Evolutionary conservation across 108 stramenopile species (phyloP), one percentile per base, ranked within the genome.

Genomic region (Bacterosira constricta): DNA sequence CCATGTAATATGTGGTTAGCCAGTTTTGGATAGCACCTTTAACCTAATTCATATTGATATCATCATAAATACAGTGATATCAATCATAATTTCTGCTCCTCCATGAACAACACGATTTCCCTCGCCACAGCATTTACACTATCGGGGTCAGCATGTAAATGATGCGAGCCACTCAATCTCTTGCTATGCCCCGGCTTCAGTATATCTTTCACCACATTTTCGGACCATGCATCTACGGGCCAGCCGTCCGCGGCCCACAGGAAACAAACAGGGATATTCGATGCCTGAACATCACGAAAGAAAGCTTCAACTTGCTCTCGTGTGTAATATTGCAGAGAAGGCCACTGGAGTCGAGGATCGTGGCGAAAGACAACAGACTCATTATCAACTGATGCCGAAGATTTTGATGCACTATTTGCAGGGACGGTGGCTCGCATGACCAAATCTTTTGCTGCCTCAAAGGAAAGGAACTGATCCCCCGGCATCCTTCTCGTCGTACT

Each of bases 61-160:
- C n/a, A n/a, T n/a, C n/a, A n/a, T n/a, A n/a, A n/a, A n/a, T n/a
- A n/a, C n/a, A n/a, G n/a, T n/a, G n/a, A n/a, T n/a, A n/a, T n/a
- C n/a, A n/a, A n/a, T 56, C 54, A 69, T 29, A 69, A 57, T 13
- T 26, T 52, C n/a, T 36, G 11, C 60, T 53, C 64, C 52, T 34
- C 49, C 47, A 81, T 42, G 65, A 82, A 82, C 31, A 62, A 45
- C 23, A 77, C 23, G 27, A 86, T 68, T 25, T 75, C 77, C 10
- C 80, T 41, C 1, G 73, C 82, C 25, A 94, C 92, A 7, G 23
- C 66, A 10, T 59, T 57, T 7, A 79, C 75, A 11, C 72, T 78
- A 56, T 94, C 88, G 23, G 89, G 89, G 80, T 94, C 92, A 0
- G 88, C 86, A 86, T 94, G 92, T 62, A 94, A 91, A 56, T 91